phyloP scores from a whole-genome alignment of 2,329 filamentous ascomycete species.

The Sporothrix pallida region DNA sequence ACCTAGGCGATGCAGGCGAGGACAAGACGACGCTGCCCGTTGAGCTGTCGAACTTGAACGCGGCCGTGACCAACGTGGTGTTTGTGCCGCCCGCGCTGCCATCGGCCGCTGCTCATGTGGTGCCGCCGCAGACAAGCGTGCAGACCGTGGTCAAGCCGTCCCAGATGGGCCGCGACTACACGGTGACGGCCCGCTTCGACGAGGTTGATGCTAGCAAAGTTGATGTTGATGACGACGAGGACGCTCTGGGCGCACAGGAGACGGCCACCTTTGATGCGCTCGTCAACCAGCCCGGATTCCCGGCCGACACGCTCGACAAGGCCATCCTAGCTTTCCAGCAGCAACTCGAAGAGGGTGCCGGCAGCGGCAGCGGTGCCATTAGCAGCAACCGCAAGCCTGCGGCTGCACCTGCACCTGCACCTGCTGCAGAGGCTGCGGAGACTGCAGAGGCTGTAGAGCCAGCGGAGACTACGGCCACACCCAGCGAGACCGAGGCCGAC shows the following conservation, averaged over 20 bases:
- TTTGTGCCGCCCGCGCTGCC: constrained; percentile 68
- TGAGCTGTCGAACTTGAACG: constrained; percentile 73
- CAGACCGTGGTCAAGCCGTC: constrained; percentile 80
- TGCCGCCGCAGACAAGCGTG: constrained; percentile 42
- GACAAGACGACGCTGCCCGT: constrained; percentile 56
- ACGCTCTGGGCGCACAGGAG: constrained; percentile 39
- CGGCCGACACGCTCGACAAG: constrained; percentile 54
- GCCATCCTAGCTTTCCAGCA: constrained; percentile 57
- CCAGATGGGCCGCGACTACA: constrained; percentile 68
- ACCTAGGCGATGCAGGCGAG: constrained; percentile 61
- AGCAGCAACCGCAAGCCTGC: constrained; percentile 16
- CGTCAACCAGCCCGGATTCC: constrained; percentile 55
- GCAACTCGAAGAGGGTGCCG: constrained; percentile 29
- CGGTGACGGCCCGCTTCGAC: constrained; percentile 68
- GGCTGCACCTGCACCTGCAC: neutral
- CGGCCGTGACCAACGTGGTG: constrained; percentile 80
- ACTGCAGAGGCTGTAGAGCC: neutral
- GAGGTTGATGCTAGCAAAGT: constrained; percentile 37
- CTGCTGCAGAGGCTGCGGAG: neutral
- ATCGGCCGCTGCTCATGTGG: constrained; percentile 41
- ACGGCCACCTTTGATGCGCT: constrained; percentile 50
- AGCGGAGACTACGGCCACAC: constrained; percentile 31
- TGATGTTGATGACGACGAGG: neutral
- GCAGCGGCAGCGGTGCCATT: constrained; percentile 12
- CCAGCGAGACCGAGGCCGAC: constrained; percentile 45